Percentiles rank a stretch among this genome's conserved stretches.
phyloP scores from a whole-genome alignment of 2,329 filamentous ascomycete genomes.

The Aspergillus sp. region DNA sequence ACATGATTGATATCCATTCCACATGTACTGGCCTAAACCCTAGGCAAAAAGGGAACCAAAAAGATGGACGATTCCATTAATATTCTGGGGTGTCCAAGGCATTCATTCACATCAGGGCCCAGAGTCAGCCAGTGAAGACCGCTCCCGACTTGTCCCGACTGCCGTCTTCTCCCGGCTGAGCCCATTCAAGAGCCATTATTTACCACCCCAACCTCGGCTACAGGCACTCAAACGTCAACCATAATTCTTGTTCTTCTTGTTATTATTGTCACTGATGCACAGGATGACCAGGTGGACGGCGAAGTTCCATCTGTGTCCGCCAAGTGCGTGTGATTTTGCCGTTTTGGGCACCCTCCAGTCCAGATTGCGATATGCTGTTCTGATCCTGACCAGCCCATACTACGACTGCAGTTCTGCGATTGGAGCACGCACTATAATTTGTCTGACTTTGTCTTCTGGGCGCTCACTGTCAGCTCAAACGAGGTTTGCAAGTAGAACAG shows the following conservation, averaged over 20 bases:
- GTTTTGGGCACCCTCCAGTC: constrained; percentile 1
- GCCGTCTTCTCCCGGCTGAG: constrained; percentile 11
- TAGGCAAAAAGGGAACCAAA: background rate
- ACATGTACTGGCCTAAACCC: background rate
- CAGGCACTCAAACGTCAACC: background rate
- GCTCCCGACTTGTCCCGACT: background rate
- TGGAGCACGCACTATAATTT: background rate
- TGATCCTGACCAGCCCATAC: constrained; percentile 6
- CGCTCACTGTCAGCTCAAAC: background rate
- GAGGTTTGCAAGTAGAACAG: too few relatives aligned
- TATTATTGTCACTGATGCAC: background rate
- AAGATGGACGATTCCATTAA: background rate
- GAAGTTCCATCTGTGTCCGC: constrained; percentile 1
- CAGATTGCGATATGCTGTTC: constrained; percentile 8
- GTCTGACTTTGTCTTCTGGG: background rate
- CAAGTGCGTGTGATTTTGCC: constrained; percentile 1
- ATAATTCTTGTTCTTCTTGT: too few relatives aligned
- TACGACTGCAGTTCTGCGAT: constrained; percentile 2
- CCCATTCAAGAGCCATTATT: background rate
- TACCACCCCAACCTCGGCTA: background rate
- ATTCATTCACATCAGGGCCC: too few relatives aligned
- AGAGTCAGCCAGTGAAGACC: background rate
- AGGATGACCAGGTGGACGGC: background rate
- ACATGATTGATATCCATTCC: background rate
- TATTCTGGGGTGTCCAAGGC: too few relatives aligned